phyloP scores from a whole-genome alignment of 1,139 yeast species.

The Lodderomyces pseudojiufengensis region DNA sequence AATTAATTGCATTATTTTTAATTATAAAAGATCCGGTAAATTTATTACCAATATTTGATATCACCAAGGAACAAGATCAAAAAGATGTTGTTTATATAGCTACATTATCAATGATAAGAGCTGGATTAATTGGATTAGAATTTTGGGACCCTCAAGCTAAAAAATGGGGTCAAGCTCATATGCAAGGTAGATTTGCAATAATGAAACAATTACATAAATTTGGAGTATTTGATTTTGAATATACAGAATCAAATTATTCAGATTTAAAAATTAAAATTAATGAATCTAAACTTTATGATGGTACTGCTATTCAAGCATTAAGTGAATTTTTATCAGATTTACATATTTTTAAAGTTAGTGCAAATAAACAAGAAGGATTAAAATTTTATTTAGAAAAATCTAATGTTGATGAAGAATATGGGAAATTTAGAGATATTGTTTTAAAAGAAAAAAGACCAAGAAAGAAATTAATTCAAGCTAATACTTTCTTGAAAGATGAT shows the following conservation, averaged over 20 bases:
- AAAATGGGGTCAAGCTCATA: conserved; percentile 96
- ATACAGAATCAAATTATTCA: conserved; percentile 44
- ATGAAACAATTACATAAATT: conserved; percentile 72
- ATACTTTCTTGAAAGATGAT: conserved; percentile 46
- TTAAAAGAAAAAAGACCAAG: conserved; percentile 74
- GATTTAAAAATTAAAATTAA: conserved; percentile 63
- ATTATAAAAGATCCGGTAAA: conserved; percentile 58
- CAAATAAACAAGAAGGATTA: conserved; percentile 62
- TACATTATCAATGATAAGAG: conserved; percentile 79
- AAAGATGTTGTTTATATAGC: conserved; percentile 64
- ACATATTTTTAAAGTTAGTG: conserved; percentile 77
- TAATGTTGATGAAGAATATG: conserved; percentile 58
- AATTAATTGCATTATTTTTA: conserved; percentile 79
- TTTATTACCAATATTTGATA: conserved; percentile 71
- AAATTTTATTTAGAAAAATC: conserved; percentile 64
- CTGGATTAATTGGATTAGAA: conserved; percentile 78
- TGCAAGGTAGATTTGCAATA: conserved; percentile 88
- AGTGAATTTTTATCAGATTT: conserved; percentile 67
- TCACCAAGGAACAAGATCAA: conserved; percentile 52
- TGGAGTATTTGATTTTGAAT: conserved; percentile 55
- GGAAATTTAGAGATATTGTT: conserved; percentile 64
- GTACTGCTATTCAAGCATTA: conserved; percentile 67
- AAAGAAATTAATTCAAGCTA: conserved; percentile 79
- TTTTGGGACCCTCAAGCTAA: conserved; percentile 78
- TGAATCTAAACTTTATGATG: conserved; percentile 53